Evolutionary conservation across 352 stramenopile genomes (phyloP).

Genomic region (Bremia lactucae): DNA sequence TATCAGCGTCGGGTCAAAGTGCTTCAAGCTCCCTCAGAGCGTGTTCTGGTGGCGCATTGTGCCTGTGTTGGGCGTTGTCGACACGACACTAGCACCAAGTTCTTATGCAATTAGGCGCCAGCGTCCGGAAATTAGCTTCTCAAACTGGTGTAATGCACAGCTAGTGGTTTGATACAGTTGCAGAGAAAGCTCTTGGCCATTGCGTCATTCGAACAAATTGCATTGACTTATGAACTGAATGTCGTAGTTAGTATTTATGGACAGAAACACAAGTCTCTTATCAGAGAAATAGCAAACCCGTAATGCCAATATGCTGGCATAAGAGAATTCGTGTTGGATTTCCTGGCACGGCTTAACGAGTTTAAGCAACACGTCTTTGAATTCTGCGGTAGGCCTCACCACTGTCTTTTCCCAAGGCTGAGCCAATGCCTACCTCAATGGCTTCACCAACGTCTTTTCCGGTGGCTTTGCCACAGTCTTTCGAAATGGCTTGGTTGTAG

Average conservation of each 20-base stretch:
- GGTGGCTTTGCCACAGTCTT: background rate
- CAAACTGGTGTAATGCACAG: conserved; percentile 35
- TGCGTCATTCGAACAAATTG: conserved; percentile 27
- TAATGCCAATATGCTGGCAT: conserved; percentile 30
- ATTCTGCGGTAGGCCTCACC: conserved; percentile 14
- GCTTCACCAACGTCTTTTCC: conserved; percentile 1
- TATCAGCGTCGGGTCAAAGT: conserved; percentile 32
- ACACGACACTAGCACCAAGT: conserved; percentile 43
- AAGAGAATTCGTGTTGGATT: conserved; percentile 31
- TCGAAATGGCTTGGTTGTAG: too few relatives aligned
- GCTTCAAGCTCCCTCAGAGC: conserved; percentile 54
- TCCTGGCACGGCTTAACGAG: conserved; percentile 21
- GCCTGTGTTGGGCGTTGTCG: conserved; percentile 37
- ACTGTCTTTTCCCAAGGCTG: conserved; percentile 5
- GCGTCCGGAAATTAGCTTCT: conserved; percentile 46
- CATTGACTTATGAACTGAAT: conserved; percentile 41
- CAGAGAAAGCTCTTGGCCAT: conserved; percentile 27
- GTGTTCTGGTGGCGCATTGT: conserved; percentile 42
- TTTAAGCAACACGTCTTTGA: conserved; percentile 13
- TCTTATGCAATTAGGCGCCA: conserved; percentile 29
- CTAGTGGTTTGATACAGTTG: conserved; percentile 41
- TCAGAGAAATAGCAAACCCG: conserved; percentile 35
- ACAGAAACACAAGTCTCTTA: conserved; percentile 38
- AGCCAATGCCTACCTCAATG: conserved; percentile 1
- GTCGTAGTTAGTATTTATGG: conserved; percentile 25